Base-by-base conservation (phyloP, 495 filamentous ascomycete species). In the Penicillium longicatenatum region DNA sequence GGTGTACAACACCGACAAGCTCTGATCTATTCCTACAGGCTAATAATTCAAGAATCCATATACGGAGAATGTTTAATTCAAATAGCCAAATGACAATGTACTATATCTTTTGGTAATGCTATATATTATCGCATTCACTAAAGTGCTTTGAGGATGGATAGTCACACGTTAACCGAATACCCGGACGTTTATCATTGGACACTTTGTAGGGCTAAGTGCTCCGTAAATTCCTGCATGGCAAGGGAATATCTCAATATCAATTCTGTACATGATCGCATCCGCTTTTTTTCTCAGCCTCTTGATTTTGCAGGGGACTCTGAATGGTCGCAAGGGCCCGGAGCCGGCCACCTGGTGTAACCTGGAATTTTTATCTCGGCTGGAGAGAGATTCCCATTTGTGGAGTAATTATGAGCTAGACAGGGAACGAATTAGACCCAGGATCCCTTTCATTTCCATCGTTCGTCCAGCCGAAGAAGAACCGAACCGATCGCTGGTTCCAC, bases 271-370 rank as follows among this genome's bases (percentile, higher is more conserved):
- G 37, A 39, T 39, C 16, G 31, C 31, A 35, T 14, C 31, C 31
- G 31, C 37, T 39, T 39, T n/a, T 39, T 12, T n/a, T 39, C 14
- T 49, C 46, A 30, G 48, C 31, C 41, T 52, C 49, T 7, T 39
- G 4, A 12, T 17, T 21, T 46, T 44, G 51, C 61, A 59, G 24
- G 47, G 35, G 12, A 53, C 21, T 4, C 10, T 35, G 26, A 37
- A 21, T 49, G 58, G 52, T 60, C 16, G 21, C 33, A 44, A 31
- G 46, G 53, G 39, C 26, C 33, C 33, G 35, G 43, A 39, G 37
- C 37, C 37, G 14, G 16, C 24, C 11, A 19, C 37, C 16, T 12
- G 9, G 49, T 54, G 49, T 57, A 57, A 49, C 44, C 16, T 16
- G 14, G 37, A 20, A n/a, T 53, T 47, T 3, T 10, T 35, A 31